Evolutionary conservation across 805 yeast species (phyloP), one percentile per base, ranked within the genome.

Genomic region (Metschnikowia kunwiensis): DNA sequence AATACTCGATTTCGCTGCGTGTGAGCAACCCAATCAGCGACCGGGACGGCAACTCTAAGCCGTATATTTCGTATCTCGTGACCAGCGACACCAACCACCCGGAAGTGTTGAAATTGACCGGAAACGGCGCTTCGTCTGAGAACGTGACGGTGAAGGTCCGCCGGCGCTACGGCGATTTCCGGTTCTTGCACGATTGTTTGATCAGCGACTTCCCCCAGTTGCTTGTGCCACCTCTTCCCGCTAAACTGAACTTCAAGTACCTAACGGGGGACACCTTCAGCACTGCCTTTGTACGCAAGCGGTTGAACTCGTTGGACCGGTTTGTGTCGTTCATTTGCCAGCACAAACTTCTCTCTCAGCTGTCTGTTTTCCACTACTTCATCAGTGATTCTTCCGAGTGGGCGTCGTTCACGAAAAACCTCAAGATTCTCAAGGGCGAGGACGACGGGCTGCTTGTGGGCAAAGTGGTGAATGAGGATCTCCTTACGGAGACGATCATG

Each of bases 201-300:
- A 58, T 71, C 33, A 81, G 78, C 47, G 96, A 89, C 55, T 84
- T 70, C 55, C 96, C 97, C 0, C 84, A 93, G 4, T 72, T 86
- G 42, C 77, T 93, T 10, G 77, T 91, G 0, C 98, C 98, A 1
- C 97, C 97, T 10, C 69, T 91, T 36, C 98, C 98, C 0, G 94
- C 91, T 44, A 89, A 88, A 59, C 86, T 85, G 64, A 77, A 95
- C 42, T 69, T 91, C 50, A 96, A 91, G 57, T 91, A 93, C 60
- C 72, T 91, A 34, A 88, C 94, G 24, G 97, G 98, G 8, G 97
- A 91, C 51, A 71, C 97, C 24, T 91, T 91, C 57, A 79, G 91
- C 18, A 70, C 77, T 10, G 88, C 85, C 40, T 93, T 93, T 59
- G 91, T 96, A 0, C 68, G 72, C 42, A 85, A 86, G 56, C 68